phyloP scores from a whole-genome alignment of 495 filamentous ascomycete genomes.

The Aspergillus asperescens region DNA sequence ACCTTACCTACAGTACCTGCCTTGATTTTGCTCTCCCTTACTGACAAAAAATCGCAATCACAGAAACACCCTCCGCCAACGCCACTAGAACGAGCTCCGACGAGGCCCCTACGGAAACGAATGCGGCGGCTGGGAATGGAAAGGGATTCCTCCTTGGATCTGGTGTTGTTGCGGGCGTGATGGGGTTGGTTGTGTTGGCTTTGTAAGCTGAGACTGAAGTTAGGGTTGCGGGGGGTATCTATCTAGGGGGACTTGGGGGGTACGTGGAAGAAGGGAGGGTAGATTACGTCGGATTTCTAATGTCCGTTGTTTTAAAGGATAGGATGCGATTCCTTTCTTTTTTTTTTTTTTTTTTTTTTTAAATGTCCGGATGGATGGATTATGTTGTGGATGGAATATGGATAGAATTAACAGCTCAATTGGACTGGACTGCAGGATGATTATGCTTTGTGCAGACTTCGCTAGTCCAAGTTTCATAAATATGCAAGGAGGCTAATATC shows the following conservation, averaged over 20 bases:
- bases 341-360: not conserved
- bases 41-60: not conserved
- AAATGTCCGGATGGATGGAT: too few relatives aligned
- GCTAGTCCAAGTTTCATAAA: too few relatives aligned
- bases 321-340: not conserved
- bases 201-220: not conserved
- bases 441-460: not conserved
- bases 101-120: not conserved
- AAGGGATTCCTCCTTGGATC: not conserved
- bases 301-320: too few relatives aligned
- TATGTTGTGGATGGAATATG: too few relatives aligned
- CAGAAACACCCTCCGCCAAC: not conserved
- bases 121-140: not conserved
- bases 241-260: too few relatives aligned
- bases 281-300: too few relatives aligned
- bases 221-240: too few relatives aligned
- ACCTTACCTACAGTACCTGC: too few relatives aligned
- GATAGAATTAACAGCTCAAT: too few relatives aligned
- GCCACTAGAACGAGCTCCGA: not conserved
- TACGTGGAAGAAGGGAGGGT: too few relatives aligned
- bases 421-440: not conserved
- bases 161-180: not conserved
- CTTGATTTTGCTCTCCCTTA: not conserved
- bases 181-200: slow-evolving; percentile 1
- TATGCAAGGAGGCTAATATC: too few relatives aligned